A percentile compares a stretch with the other conserved stretches of the same genome.
Evolutionary conservation across 2,329 filamentous ascomycete genomes (phyloP).

Genomic region (Ophiostoma triangulosporum): DNA sequence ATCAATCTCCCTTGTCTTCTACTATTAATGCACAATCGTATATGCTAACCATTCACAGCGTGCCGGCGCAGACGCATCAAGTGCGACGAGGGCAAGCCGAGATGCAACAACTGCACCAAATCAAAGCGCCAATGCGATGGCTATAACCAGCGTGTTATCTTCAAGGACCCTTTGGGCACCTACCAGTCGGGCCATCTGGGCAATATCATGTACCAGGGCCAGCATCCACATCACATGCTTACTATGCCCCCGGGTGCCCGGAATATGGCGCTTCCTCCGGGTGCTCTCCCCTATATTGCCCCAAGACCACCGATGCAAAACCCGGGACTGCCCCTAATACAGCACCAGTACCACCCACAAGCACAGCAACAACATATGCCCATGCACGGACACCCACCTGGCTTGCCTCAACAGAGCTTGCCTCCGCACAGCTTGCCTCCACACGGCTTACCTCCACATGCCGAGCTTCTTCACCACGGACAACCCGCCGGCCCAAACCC

Average conservation of each 20-base stretch:
- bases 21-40: conserved; percentile 9
- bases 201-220: conserved; percentile 31
- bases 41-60: conserved; percentile 34
- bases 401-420: not conserved
- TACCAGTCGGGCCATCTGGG: conserved; percentile 35
- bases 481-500: not conserved
- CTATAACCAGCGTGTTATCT: conserved; percentile 68
- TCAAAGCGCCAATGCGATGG: conserved; percentile 75
- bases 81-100: conserved; percentile 80
- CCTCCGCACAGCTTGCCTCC: not conserved
- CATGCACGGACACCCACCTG: not conserved
- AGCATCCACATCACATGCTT: conserved; percentile 29
- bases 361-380: conserved; percentile 1
- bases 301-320: conserved; percentile 31
- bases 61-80: conserved; percentile 94
- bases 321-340: not conserved
- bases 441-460: not conserved
- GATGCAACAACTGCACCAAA: conserved; percentile 74
- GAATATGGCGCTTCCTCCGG: conserved; percentile 25
- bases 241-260: conserved; percentile 27
- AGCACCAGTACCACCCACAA: conserved; percentile 1
- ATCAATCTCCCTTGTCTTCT: not conserved
- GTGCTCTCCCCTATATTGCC: conserved; percentile 32
- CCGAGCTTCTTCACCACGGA: not conserved
- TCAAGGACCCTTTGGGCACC: conserved; percentile 57